phyloP scores from a whole-genome alignment of 2,329 filamentous ascomycete species.

The Tolypocladium tundrense region DNA sequence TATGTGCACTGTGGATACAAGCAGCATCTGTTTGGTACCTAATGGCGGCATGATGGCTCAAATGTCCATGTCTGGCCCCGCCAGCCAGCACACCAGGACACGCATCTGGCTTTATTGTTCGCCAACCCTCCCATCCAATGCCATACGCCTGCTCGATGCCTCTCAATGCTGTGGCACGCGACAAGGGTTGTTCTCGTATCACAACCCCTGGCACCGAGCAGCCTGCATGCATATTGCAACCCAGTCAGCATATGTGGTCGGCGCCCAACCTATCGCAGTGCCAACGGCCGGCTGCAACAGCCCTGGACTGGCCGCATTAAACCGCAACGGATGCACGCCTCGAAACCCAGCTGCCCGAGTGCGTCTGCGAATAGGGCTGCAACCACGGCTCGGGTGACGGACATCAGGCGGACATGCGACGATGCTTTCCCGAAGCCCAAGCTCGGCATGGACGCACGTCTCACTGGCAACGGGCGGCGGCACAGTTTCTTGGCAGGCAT shows the following conservation, averaged over 20 bases:
- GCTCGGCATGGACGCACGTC: background rate
- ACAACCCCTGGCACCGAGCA: background rate
- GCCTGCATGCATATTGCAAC: constrained; percentile 4
- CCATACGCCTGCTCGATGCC: background rate
- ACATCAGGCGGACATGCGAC: background rate
- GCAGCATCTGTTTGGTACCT: background rate
- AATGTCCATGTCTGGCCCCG: background rate
- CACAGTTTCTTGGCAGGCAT: background rate
- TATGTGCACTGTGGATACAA: background rate
- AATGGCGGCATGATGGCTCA: background rate
- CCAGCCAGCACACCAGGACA: background rate
- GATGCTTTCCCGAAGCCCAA: background rate
- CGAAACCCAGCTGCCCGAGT: background rate
- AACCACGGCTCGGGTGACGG: background rate
- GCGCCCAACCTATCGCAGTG: constrained; percentile 1
- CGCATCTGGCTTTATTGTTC: background rate
- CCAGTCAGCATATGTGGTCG: constrained; percentile 1
- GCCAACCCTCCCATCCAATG: background rate
- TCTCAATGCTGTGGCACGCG: background rate
- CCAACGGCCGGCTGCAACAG: background rate
- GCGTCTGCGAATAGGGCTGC: background rate
- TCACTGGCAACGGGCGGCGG: background rate
- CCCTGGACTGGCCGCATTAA: background rate
- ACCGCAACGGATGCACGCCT: background rate
- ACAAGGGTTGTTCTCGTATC: background rate